Evolutionary conservation across 345 rosid species (phyloP), one percentile per base, ranked within the genome.

Genomic region (Ricinus communis): DNA sequence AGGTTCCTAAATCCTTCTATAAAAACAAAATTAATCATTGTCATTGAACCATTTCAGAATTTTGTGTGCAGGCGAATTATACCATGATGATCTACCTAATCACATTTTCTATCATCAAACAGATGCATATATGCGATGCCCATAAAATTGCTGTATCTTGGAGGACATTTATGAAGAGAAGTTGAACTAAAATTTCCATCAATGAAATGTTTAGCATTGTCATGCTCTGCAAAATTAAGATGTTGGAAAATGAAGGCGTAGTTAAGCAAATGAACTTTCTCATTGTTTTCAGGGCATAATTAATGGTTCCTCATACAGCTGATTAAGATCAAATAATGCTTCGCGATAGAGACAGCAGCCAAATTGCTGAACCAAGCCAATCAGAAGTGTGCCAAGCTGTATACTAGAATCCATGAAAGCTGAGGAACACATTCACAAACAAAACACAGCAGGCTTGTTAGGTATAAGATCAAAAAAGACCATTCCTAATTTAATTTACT

Each of bases 391-490:
- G 83, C 91, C 91, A 95, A 78, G 89, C 98, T 91, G 86, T 91
- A 94, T 80, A 91, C 91, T 75, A 94, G 85, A 83, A 87, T 84
- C 98, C 97, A 91, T 9, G 96, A 88, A 65, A 91, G 89, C 98
- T 94, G 96, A 76, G 81, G n/a, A 71, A 36, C 31, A 12, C 1
- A 43, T 8, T 12, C 2, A 78, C 71, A 80, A 77, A 43, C 8
- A 36, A 13, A 47, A 58, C 28, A 47, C 47, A 51, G 27, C 38
- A 5, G 24, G 28, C 22, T 52, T 31, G 52, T 77, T 75, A 76
- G 76, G 46, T 51, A 24, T 30, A 41, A 54, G 57, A 71, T 33
- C 31, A 28, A 73, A 38, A 47, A 63, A 69, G 14, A 19, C 45
- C 21, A 13, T 22, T 16, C 14, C 9, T 41, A 36, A 28, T 57